A percentile compares a stretch with the other conserved stretches of the same genome.
phyloP scores from a whole-genome alignment of 1,284 basidiomycete species.

The Rhodotorula sp. region DNA sequence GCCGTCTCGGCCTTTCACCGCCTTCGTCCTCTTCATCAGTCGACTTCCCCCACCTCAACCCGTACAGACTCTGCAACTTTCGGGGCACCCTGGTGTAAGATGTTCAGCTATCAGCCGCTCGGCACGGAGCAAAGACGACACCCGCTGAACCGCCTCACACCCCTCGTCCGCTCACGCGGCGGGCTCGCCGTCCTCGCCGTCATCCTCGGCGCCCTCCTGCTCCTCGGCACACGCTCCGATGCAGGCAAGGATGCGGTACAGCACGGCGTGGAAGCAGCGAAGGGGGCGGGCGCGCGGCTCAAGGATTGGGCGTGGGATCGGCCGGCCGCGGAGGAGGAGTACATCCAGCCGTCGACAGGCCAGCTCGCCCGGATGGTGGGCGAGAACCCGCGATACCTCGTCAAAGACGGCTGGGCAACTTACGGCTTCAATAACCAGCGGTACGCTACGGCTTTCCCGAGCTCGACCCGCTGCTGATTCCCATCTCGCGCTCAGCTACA shows the following conservation, averaged over 20 bases:
- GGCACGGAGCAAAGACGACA: neutral
- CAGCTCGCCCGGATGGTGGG: constrained; percentile 1
- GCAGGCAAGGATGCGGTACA: neutral
- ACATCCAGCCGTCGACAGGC: neutral
- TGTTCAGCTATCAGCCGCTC: neutral
- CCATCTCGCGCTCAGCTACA: constrained; percentile 44
- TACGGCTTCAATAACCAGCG: constrained; percentile 17
- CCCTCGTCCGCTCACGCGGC: neutral
- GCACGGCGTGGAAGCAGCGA: neutral
- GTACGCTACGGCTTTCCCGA: neutral
- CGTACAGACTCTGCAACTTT: too few species aligned
- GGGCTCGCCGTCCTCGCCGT: neutral
- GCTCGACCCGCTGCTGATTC: too few species aligned
- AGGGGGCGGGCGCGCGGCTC: neutral
- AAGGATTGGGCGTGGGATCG: neutral
- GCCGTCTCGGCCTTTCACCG: too few species aligned
- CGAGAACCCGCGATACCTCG: constrained; percentile 1
- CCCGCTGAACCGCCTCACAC: neutral
- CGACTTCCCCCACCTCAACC: too few species aligned
- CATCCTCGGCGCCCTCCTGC: neutral
- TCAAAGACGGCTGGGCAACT: constrained; percentile 15
- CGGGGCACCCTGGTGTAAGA: neutral
- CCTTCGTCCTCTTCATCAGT: too few species aligned
- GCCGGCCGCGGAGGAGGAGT: neutral
- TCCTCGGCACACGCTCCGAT: neutral